Conservation (phyloP, 1,284 basidiomycete genomes). For the Chalciporus sp. region DNA sequence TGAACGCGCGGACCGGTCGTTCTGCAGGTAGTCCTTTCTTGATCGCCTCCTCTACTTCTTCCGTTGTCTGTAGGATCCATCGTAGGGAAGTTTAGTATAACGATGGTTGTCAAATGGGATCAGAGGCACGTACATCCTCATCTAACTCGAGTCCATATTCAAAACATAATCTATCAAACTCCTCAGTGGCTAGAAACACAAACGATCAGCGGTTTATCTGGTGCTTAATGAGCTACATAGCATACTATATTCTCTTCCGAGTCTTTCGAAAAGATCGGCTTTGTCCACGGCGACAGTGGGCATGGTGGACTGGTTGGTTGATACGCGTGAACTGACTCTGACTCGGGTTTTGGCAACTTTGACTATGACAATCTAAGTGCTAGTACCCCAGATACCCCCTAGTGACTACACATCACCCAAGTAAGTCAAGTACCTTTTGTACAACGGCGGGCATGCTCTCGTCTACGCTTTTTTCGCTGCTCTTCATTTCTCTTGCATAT, state of each 20-base stretch:
- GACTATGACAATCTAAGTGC: not conserved
- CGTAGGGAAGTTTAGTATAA: slow-evolving; percentile 3
- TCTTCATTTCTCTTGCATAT: slow-evolving; percentile 14
- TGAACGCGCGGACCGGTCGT: slow-evolving; percentile 62
- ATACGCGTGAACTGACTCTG: not conserved
- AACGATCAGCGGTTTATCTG: slow-evolving; percentile 23
- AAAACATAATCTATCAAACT: slow-evolving; percentile 96
- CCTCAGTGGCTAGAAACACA: slow-evolving; percentile 73
- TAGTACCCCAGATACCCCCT: slow-evolving; percentile 21
- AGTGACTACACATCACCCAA: too few relatives aligned
- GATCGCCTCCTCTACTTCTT: slow-evolving; percentile 80
- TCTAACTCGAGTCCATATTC: slow-evolving; percentile 98
- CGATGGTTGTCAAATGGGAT: not conserved
- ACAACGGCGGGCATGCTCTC: not conserved
- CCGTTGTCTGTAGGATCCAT: slow-evolving; percentile 69
- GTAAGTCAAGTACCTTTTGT: not conserved
- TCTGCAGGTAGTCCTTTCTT: slow-evolving; percentile 83
- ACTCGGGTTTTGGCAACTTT: not conserved
- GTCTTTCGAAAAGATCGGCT: slow-evolving; percentile 87
- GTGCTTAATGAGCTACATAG: not conserved
- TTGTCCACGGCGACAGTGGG: slow-evolving; percentile 97
- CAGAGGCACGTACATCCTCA: slow-evolving; percentile 77
- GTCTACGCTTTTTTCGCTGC: slow-evolving; percentile 12
- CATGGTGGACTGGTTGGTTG: slow-evolving; percentile 52
- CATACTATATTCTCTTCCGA: slow-evolving; percentile 85